These are phyloP conservation scores for Saccharomyces hybrid DNA, from an alignment of 1,139 yeast genomes.

Conservation along the genomic window DNA sequence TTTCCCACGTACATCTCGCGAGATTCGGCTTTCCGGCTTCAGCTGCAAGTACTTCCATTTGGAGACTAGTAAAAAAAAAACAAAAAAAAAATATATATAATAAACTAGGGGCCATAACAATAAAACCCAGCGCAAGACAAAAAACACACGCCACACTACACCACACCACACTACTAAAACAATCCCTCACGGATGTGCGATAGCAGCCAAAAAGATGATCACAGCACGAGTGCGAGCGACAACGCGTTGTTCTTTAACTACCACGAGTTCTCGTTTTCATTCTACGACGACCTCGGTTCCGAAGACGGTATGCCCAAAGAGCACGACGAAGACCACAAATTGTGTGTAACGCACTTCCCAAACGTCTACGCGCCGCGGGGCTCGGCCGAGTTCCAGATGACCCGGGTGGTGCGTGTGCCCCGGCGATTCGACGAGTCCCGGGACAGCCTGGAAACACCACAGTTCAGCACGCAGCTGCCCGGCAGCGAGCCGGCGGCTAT, in stretches of 20 bases:
- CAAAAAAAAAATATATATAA: not conserved
- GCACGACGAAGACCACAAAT: slow-evolving; percentile 29
- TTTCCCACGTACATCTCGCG: not conserved
- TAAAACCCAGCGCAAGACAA: not conserved
- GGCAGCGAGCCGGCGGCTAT: slow-evolving; percentile 65
- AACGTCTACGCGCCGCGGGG: slow-evolving; percentile 38
- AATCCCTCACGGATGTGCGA: slow-evolving; percentile 2
- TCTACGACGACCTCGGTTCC: slow-evolving; percentile 29
- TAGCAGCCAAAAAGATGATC: slow-evolving; percentile 11
- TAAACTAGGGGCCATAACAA: not conserved
- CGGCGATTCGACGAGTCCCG: slow-evolving; percentile 35
- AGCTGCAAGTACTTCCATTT: not conserved
- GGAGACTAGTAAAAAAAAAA: not conserved
- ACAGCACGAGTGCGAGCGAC: slow-evolving; percentile 5
- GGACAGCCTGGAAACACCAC: slow-evolving; percentile 39
- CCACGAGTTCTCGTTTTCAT: slow-evolving; percentile 47
- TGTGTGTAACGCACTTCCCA: slow-evolving; percentile 61
- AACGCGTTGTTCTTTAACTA: slow-evolving; percentile 51
- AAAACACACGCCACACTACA: not conserved
- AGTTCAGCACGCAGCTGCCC: slow-evolving; percentile 50
- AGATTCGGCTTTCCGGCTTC: not conserved
- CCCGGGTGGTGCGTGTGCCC: slow-evolving; percentile 62
- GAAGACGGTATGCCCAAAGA: slow-evolving; percentile 10
- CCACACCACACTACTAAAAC: not conserved
- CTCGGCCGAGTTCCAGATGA: slow-evolving; percentile 32